Conservation (phyloP, 257 asterid genomes). For the Perilla frutescens region DNA sequence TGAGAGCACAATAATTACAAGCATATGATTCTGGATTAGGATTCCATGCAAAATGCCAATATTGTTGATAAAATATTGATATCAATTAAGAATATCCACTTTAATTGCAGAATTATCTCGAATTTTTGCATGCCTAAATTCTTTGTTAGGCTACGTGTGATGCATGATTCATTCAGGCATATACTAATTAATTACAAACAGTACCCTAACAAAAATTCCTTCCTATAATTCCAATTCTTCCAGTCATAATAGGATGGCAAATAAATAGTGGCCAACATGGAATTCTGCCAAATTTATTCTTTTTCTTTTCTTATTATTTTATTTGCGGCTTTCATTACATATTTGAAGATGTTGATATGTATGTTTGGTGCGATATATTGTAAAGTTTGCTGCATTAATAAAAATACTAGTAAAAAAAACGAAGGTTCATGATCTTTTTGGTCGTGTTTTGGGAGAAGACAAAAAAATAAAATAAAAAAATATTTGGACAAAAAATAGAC, state of each 20-base stretch:
- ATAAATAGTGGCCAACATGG: constrained; percentile 28
- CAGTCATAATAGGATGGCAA: constrained; percentile 9
- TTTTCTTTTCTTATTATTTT: not conserved
- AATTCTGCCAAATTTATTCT: constrained; percentile 16
- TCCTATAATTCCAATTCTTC: not conserved
- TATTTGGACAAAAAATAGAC: no score
- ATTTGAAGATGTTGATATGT: not conserved
- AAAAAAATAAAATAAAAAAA: no score
- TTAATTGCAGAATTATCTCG: constrained; percentile 32
- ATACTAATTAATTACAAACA: constrained; percentile 17
- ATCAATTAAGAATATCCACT: constrained; percentile 40
- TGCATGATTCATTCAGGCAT: constrained; percentile 36
- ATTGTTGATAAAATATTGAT: constrained; percentile 2
- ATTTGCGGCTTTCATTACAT: constrained; percentile 20
- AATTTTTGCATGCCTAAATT: constrained; percentile 27
- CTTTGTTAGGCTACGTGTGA: constrained; percentile 4
- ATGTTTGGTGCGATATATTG: not conserved
- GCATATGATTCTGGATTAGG: constrained; percentile 63
- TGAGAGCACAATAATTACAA: constrained; percentile 33
- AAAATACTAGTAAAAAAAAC: no score
- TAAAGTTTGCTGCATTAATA: no score
- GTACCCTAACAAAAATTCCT: not conserved
- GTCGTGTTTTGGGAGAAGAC: no score
- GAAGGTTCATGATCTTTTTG: no score
- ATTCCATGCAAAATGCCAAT: constrained; percentile 40